Evolutionary conservation across 1,139 yeast genomes (phyloP).

Genomic region (Saccharomyces uvarum): DNA sequence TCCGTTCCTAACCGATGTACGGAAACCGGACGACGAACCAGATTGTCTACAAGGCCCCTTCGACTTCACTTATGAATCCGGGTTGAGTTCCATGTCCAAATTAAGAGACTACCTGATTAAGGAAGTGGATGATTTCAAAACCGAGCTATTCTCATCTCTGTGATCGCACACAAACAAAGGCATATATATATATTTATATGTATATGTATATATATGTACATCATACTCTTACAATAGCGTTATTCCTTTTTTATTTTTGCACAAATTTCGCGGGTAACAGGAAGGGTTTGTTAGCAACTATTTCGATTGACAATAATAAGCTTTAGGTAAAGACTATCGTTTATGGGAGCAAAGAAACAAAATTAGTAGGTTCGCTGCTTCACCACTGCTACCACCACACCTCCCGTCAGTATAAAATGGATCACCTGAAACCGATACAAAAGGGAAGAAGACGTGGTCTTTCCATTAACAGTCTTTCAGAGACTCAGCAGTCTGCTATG

Average conservation of each 20-base stretch:
- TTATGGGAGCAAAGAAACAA: background rate
- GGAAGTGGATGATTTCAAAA: slow-evolving; percentile 26
- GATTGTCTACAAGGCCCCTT: slow-evolving; percentile 38
- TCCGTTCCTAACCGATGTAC: slow-evolving; percentile 40
- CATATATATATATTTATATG: background rate
- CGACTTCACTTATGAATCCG: slow-evolving; percentile 53
- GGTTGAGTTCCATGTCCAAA: slow-evolving; percentile 27
- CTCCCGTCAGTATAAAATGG: slow-evolving; percentile 10
- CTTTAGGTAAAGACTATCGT: slow-evolving; percentile 2
- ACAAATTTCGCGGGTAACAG: background rate
- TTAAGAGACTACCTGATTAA: slow-evolving; percentile 23
- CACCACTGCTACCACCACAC: background rate
- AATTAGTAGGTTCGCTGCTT: background rate
- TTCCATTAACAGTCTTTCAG: slow-evolving; percentile 25
- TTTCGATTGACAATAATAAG: background rate
- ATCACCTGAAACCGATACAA: slow-evolving; percentile 12
- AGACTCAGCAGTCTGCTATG: slow-evolving; percentile 27
- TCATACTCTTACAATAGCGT: background rate
- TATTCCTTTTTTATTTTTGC: background rate
- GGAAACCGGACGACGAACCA: slow-evolving; percentile 48
- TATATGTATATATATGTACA: slow-evolving; percentile 3
- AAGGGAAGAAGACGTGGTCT: slow-evolving; percentile 24
- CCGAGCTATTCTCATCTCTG: slow-evolving; percentile 6
- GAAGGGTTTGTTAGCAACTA: background rate
- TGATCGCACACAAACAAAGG: background rate